Evolutionary conservation across 208 protist genomes (phyloP), one percentile per base, ranked within the genome.

Genomic region (Crithidia expoeki): DNA sequence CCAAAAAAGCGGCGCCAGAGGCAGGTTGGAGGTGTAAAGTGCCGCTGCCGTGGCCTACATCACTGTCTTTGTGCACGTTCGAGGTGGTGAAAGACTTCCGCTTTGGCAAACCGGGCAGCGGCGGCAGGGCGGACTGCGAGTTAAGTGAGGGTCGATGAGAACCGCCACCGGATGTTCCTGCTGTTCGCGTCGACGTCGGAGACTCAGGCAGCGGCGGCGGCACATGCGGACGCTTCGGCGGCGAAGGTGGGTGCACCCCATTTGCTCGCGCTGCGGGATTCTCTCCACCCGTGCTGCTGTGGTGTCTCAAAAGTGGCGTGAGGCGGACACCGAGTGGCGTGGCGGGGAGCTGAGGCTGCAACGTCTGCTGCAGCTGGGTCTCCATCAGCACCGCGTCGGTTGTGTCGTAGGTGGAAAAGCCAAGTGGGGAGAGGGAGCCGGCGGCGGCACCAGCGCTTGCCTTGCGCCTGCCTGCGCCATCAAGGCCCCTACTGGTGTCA

Each of bases 351-450:
- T 57, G 51, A 12, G 65, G 70, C 42, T 72, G 53, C 32, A 36
- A 47, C 32, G 68, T 56, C 38, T 66, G 46, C 33, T 42, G 58
- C 36, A 65, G 28, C 46, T 70, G 66, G 36, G 52, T 58, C 23
- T 73, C 61, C 11, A 53, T 66, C 23, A 58, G 21, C 27, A 32
- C 77, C 58, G 51, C 25, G 17, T 71, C 60, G n/a, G 66, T 58
- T n/a, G 46, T 0, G 34, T 40, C 47, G 73, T 88, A 89, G 34
- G 87, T 85, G n/a, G 87, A 88, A 51, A 86, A 88, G 42, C 56
- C 61, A 32, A 74, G 47, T 2, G 74, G 44, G 28, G 66, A 47
- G 19, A 57, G 23, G 0, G 72, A 33, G 46, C 62, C 59, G 28
- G 23, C 55, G 16, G 58, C 47, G 3, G 64, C 30, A 17, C 6